phyloP scores from a whole-genome alignment of 495 filamentous ascomycete species.

The Aeminium ludgeri region DNA sequence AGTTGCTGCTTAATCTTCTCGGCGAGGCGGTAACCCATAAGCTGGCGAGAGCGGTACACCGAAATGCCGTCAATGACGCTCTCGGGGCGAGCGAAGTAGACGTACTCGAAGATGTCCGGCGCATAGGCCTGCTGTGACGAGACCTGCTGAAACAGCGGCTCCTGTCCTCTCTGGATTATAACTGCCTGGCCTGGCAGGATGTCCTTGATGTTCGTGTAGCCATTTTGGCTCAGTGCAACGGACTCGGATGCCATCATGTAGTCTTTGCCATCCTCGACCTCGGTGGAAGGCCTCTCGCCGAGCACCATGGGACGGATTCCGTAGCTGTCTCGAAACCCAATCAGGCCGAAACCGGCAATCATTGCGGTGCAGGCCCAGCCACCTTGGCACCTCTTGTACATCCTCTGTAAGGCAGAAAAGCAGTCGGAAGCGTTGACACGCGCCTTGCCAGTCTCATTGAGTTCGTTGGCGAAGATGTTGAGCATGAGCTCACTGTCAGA shows the following conservation, averaged over 20 bases:
- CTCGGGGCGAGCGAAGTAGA: constrained; percentile 77
- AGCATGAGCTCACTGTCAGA: constrained; percentile 90
- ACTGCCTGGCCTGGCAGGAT: constrained; percentile 86
- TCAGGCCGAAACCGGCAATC: constrained; percentile 77
- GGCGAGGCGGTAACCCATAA: constrained; percentile 82
- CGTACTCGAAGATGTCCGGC: constrained; percentile 90
- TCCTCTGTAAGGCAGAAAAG: constrained; percentile 56
- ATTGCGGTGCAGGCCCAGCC: constrained; percentile 82
- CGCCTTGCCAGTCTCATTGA: constrained; percentile 90
- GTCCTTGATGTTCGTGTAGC: constrained; percentile 65
- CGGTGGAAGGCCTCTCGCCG: constrained; percentile 38
- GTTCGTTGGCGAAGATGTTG: constrained; percentile 84
- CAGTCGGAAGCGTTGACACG: constrained; percentile 85
- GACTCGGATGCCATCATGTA: constrained; percentile 99
- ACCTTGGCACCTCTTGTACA: constrained; percentile 65
- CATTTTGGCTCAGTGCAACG: constrained; percentile 74
- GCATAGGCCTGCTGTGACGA: constrained; percentile 54
- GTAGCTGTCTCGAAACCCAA: constrained; percentile 77
- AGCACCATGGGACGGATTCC: constrained; percentile 83
- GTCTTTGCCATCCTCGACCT: constrained; percentile 54
- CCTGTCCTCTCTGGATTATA: constrained; percentile 70
- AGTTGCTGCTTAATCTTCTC: constrained; percentile 58
- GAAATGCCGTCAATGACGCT: constrained; percentile 86
- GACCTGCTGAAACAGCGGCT: constrained; percentile 64
- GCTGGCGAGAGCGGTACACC: constrained; percentile 72